Base-by-base conservation (phyloP, 2,329 filamentous ascomycete genomes). In the Microdochium trichocladiopsis region DNA sequence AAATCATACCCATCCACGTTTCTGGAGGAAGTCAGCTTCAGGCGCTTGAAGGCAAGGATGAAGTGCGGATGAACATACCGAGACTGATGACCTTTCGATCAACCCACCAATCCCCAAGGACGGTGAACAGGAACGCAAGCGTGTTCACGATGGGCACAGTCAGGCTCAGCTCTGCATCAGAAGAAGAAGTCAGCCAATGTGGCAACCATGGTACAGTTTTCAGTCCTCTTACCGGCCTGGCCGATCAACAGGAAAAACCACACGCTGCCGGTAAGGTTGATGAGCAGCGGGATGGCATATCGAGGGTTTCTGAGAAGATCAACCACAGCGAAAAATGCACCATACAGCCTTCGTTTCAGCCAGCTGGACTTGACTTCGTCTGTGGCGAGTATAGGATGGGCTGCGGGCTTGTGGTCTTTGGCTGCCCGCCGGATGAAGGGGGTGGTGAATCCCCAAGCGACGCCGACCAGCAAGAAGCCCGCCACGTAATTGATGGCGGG, bases 171-270 rank as follows among this genome's bases (percentile, higher is more conserved):
- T 97, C 93, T 94, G 60, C 4, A 50, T 43, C 22, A 25, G 14
- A 36, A 36, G 14, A 14, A 33, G 21, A 16, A 16, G 24, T 24
- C 49, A 25, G 23, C 14, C 24, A 36, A 31, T 14, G 36, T 18
- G 16, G 18, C 36, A 22, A 11, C 43, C n/a, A 47, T 4, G 2
- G 22, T 4, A 16, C 36, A 25, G n/a, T 47, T 22, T 18, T 43
- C 11, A 36, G 23, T 23, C 12, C 3, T 79, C 87, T 61, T 70
- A 95, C 91, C 91, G 62, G 92, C 92, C 68, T 94, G 83, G 6
- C 93, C 93, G 70, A 97, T 93, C 58, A 97, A 75, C 59, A 97
- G 71, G 62, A 97, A 97, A 71, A 97, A 97, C 93, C 93, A 97
- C 52, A 96, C 79, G 64, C 90, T 95, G 25, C 93, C 93, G 2